These are phyloP conservation scores for Pichia eremophila DNA, from an alignment of 805 yeast species.

Conservation along the genomic window DNA sequence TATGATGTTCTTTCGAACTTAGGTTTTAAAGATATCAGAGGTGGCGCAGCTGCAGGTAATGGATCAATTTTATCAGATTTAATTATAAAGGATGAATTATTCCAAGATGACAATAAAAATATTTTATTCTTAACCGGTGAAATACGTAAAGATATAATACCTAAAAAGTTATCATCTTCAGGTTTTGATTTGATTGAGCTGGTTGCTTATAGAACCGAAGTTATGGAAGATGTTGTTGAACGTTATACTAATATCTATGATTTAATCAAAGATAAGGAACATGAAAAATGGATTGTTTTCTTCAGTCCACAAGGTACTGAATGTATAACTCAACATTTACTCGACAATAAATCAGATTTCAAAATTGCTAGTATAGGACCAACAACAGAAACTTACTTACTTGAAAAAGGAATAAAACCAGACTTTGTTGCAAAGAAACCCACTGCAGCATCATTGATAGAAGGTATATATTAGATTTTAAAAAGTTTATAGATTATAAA, in stretches of 20 bases:
- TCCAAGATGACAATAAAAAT: conserved; percentile 17
- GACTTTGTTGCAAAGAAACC: conserved; percentile 65
- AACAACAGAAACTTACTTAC: conserved; percentile 64
- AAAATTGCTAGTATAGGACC: conserved; percentile 86
- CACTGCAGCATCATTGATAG: conserved; percentile 48
- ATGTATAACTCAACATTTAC: conserved; percentile 39
- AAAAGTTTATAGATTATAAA: neutral
- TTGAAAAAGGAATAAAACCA: conserved; percentile 43
- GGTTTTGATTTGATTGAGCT: conserved; percentile 45
- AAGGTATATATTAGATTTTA: conserved; percentile 24
- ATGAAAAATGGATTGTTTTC: conserved; percentile 61
- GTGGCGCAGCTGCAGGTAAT: conserved; percentile 74
- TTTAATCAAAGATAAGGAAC: conserved; percentile 21
- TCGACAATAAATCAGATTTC: conserved; percentile 11
- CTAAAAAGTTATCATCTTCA: conserved; percentile 39
- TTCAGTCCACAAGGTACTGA: conserved; percentile 89
- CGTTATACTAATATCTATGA: conserved; percentile 8
- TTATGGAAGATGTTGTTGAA: conserved; percentile 36
- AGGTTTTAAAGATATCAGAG: conserved; percentile 63
- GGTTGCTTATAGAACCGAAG: conserved; percentile 61
- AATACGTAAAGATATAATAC: conserved; percentile 72
- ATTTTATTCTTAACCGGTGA: conserved; percentile 80
- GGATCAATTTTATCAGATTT: conserved; percentile 62
- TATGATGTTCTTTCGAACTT: conserved; percentile 41
- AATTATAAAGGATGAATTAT: conserved; percentile 34